Evolutionary conservation across 345 rosid genomes (phyloP).

Genomic region (Salix viminalis): DNA sequence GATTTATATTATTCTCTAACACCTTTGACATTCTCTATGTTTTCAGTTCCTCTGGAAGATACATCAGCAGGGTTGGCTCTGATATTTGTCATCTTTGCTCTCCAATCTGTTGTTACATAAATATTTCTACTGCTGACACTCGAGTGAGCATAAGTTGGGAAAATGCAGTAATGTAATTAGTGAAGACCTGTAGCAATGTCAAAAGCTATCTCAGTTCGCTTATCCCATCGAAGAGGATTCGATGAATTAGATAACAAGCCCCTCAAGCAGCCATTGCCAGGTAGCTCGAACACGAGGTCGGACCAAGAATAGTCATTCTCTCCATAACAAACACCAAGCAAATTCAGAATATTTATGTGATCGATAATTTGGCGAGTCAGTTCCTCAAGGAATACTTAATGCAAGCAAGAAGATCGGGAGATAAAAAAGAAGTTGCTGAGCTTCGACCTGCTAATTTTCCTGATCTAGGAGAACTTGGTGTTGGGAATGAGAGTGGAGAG

Average conservation of each 20-base stretch:
- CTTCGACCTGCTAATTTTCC: constrained; percentile 26
- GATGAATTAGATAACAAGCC: constrained; percentile 30
- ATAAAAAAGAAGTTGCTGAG: constrained; percentile 42
- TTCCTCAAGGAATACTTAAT: constrained; percentile 42
- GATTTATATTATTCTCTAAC: no score
- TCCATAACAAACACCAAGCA: constrained; percentile 47
- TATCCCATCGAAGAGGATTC: constrained; percentile 29
- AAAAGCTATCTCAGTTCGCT: constrained; percentile 43
- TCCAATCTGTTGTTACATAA: constrained; percentile 39
- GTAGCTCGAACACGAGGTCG: constrained; percentile 41
- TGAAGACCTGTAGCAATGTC: constrained; percentile 46
- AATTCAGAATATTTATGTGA: constrained; percentile 45
- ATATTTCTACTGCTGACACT: constrained; percentile 37
- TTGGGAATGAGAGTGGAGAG: constrained; percentile 29
- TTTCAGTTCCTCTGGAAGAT: constrained; percentile 9
- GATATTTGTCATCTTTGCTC: constrained; percentile 48
- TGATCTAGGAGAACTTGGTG: constrained; percentile 38
- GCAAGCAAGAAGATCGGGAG: constrained; percentile 52
- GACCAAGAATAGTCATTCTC: constrained; percentile 34
- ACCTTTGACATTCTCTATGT: neutral
- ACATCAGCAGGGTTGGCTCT: constrained; percentile 15
- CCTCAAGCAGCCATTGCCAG: constrained; percentile 46
- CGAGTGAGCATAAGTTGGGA: constrained; percentile 44
- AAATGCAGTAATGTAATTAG: constrained; percentile 47
- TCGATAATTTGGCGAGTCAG: constrained; percentile 37